Evolutionary conservation across 768 basidiomycete genomes (phyloP), one percentile per base, ranked within the genome.

Genomic region (Trametes punicea): DNA sequence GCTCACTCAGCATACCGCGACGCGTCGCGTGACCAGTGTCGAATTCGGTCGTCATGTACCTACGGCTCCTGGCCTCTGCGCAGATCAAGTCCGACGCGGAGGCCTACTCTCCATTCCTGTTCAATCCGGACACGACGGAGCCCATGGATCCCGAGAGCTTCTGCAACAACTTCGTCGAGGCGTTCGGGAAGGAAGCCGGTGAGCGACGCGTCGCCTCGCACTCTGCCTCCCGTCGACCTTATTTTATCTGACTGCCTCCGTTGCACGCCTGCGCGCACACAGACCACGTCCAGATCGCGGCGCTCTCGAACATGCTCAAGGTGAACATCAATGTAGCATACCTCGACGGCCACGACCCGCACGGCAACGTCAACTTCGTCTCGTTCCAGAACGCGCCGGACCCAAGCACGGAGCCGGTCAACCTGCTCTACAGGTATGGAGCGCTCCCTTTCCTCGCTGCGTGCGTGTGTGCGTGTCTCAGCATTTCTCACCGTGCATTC

Each of bases 231-330:
- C 66, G 48, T 6, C 23, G 39, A 20, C 23, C 23, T 16, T 15
- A 16, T 51, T n/a, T 42, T 27, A 13, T 40, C 27, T 2, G n/a
- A 7, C 25, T 20, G 27, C 18, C 30, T n/a, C 25, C n/a, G 40
- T 21, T 33, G 13, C 45, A 33, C 11, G 41, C 30, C 33, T 8
- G 9, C n/a, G 9, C 9, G n/a, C 11, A 50, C 56, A 21, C 68
- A 83, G 93, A 95, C 62, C 86, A 95, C 61, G 84, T 88, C 10
- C 88, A 92, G 64, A 87, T 95, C 60, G 79, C 80, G 31, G 93
- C 93, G 1, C 75, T 96, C 10, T 79, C 86, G 16, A 75, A 81
- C 30, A 87, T 85, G 0, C 71, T 95, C 26, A 69, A 78, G 20
- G 71, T 90, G 46, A 84, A 87, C 47, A 71, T 94, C 47, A 77